phyloP scores from a whole-genome alignment of 192 early-diverging fungal genomes.

The Jimgerdemannia lactiflua region DNA sequence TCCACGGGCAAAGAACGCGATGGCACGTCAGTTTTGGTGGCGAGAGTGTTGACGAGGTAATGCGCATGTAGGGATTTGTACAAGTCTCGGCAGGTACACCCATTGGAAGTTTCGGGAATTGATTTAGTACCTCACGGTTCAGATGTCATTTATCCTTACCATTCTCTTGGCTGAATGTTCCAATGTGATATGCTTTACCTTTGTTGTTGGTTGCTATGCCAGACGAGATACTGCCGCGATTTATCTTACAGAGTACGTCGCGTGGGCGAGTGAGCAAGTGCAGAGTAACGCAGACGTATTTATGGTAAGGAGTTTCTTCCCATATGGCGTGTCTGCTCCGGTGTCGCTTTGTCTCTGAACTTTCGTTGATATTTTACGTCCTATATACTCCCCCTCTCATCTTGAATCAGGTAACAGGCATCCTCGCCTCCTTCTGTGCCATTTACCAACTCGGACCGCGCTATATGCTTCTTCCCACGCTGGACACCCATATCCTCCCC shows the following conservation, averaged over 20 bases:
- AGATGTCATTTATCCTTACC: neutral
- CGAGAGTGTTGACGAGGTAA: constrained; percentile 78
- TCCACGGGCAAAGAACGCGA: constrained; percentile 85
- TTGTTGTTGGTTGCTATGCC: constrained; percentile 1
- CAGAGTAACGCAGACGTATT: constrained; percentile 41
- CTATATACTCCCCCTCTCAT: too few species aligned
- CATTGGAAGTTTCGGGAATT: neutral
- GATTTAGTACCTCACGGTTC: constrained; percentile 1
- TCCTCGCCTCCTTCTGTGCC: constrained; percentile 61
- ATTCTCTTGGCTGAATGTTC: neutral
- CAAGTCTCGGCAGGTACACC: too few species aligned
- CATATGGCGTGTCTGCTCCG: neutral
- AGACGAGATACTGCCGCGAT: constrained; percentile 63
- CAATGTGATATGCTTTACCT: neutral
- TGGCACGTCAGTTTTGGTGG: constrained; percentile 77
- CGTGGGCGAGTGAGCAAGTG: constrained; percentile 60
- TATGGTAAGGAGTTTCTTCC: constrained; percentile 23
- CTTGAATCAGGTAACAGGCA: constrained; percentile 44
- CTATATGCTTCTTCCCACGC: constrained; percentile 52
- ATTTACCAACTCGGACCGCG: constrained; percentile 71
- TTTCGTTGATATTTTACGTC: neutral
- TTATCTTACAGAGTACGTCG: constrained; percentile 64
- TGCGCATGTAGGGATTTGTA: too few species aligned
- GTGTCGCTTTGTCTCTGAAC: constrained; percentile 7
- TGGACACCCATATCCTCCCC: constrained; percentile 39